Conservation (phyloP, 2,329 filamentous ascomycete species). For the Trichoderma polysporum region DNA sequence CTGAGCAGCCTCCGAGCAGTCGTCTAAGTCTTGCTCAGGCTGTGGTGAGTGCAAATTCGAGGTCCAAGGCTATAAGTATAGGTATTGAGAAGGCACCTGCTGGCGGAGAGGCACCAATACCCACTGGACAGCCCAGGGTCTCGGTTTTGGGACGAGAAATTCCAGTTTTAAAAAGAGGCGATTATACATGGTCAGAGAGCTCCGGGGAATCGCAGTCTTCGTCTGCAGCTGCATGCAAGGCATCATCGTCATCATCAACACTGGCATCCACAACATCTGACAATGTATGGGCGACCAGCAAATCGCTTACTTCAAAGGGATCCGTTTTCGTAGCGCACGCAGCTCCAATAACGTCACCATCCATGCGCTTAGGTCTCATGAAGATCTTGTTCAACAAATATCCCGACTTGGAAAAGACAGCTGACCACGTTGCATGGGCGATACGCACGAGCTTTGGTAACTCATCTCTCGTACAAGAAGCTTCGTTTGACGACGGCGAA, state of each 20-base stretch:
- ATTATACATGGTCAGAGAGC: slow-evolving; percentile 53
- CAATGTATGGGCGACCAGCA: slow-evolving; percentile 50
- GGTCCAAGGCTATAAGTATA: slow-evolving; percentile 71
- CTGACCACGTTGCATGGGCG: slow-evolving; percentile 60
- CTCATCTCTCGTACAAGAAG: slow-evolving; percentile 46
- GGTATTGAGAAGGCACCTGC: slow-evolving; percentile 66
- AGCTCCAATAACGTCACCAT: slow-evolving; percentile 37
- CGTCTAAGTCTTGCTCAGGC: slow-evolving; percentile 80
- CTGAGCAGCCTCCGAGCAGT: slow-evolving; percentile 81
- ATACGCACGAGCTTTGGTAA: slow-evolving; percentile 37
- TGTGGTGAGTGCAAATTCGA: slow-evolving; percentile 77
- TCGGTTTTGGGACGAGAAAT: slow-evolving; percentile 72
- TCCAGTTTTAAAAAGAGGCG: slow-evolving; percentile 72
- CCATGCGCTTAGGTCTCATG: slow-evolving; percentile 45
- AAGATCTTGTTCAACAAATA: slow-evolving; percentile 49
- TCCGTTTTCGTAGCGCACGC: slow-evolving; percentile 61
- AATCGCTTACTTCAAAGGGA: slow-evolving; percentile 49
- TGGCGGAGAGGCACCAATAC: slow-evolving; percentile 70
- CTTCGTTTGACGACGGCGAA: slow-evolving; percentile 62
- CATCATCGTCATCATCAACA: slow-evolving; percentile 24
- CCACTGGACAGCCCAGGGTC: slow-evolving; percentile 71
- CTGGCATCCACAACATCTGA: slow-evolving; percentile 20
- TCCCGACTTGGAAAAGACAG: slow-evolving; percentile 48
- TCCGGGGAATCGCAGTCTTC: not conserved
- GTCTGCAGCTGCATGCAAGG: not conserved